Evolutionary conservation across 2,329 filamentous ascomycete species (phyloP), one percentile per base, ranked within the genome.

Genomic region (Huntiella abstrusa): DNA sequence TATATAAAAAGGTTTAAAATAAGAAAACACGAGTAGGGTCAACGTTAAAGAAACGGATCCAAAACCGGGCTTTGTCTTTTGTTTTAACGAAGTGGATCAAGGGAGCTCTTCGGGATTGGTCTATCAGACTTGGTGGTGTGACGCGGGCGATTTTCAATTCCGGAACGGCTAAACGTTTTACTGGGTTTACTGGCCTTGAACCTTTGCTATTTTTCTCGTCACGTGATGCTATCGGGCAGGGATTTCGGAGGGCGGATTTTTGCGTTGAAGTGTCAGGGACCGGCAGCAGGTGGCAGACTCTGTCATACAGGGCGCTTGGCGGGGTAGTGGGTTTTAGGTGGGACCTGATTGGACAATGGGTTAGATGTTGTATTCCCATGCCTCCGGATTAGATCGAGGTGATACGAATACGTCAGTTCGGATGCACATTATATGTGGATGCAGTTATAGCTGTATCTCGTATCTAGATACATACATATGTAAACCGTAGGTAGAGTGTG

Each of bases 181-280:
- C 22, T 28, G 22, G 22, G 22, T 28, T 28, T 28, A 28, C 22
- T 28, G 22, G 22, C 22, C 22, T 28, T 28, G 22, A 28, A 28
- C 22, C 22, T 28, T 28, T 28, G 37, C 10, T 32, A 11, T 45
- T 44, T 40, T 43, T 15, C 13, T 7, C 10, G 12, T 44, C 46
- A 48, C 46, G 46, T 48, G 46, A 48, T 40, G 12, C 40, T 40
- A 40, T 2, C n/a, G 38, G 22, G 5, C 17, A 40, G 37, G 16
- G 15, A 40, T 17, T 13, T 38, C n/a, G 12, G 11, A 38, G n/a
- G 12, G 40, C 17, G 19, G 40, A 13, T 41, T 19, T 28, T 28
- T 28, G 22, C 22, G 22, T 7, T 2, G 22, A 28, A 28, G 22
- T 28, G 22, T 8, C 22, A 28, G 22, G 8, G 22, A 7, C 22